Percentiles rank a stretch among this genome's conserved stretches.
These are phyloP conservation scores for Collybia sordida DNA, from an alignment of 768 basidiomycete genomes.

Conservation along the genomic window DNA sequence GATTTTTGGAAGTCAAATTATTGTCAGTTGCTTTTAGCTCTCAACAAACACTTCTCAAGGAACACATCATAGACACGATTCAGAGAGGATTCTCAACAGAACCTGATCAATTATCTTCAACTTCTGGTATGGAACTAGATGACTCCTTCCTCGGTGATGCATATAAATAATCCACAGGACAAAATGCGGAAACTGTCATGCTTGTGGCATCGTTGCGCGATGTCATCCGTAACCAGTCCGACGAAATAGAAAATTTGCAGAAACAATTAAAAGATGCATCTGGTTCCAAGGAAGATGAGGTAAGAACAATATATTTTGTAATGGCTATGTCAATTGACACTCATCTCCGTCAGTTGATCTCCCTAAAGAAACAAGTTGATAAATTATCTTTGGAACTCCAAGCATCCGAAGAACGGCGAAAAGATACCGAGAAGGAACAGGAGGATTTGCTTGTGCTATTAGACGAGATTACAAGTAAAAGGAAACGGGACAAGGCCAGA, in stretches of 20 bases:
- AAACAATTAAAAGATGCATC: conserved; percentile 50
- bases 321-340: not conserved
- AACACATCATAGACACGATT: conserved; percentile 55
- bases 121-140: conserved; percentile 31
- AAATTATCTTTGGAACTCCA: conserved; percentile 47
- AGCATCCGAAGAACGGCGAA: conserved; percentile 60
- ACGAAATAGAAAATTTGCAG: conserved; percentile 73
- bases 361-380: conserved; percentile 46
- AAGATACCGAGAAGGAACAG: conserved; percentile 92
- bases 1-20: conserved; percentile 99
- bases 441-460: conserved; percentile 92
- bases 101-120: conserved; percentile 61
- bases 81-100: conserved; percentile 73
- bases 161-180: conserved; percentile 37
- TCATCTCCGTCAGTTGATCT: conserved; percentile 33
- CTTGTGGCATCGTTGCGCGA: conserved; percentile 83
- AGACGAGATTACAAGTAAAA: conserved; percentile 88
- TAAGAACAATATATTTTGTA: conserved; percentile 15
- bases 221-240: conserved; percentile 78
- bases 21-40: conserved; percentile 50
- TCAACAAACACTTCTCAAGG: not conserved
- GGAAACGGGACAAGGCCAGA: conserved; percentile 77
- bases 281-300: conserved; percentile 34
- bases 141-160: conserved; percentile 1
- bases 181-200: conserved; percentile 75